Evolutionary conservation across 2,329 filamentous ascomycete genomes (phyloP).

Genomic region (Berkeleyomyces rouxiae): DNA sequence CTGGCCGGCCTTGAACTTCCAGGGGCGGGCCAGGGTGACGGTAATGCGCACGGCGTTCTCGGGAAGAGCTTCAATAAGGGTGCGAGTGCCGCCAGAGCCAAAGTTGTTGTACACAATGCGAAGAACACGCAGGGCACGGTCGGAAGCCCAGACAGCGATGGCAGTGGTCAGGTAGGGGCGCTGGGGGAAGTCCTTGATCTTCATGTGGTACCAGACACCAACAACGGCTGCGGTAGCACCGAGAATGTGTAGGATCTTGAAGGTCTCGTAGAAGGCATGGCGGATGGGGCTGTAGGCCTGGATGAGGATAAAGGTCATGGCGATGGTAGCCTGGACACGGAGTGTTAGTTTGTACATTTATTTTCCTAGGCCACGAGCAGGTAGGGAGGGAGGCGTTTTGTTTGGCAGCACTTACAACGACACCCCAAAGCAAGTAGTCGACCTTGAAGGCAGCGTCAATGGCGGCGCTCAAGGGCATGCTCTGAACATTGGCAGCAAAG

Average conservation of each 20-base stretch:
- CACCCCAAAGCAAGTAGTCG: constrained; percentile 6
- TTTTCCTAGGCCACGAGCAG: background rate
- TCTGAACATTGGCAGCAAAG: constrained; percentile 7
- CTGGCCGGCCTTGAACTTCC: constrained; percentile 57
- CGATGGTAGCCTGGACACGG: constrained; percentile 32
- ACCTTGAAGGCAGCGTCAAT: constrained; percentile 5
- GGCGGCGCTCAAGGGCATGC: constrained; percentile 3
- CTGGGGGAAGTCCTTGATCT: constrained; percentile 37
- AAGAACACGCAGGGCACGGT: constrained; percentile 43
- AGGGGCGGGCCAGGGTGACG: constrained; percentile 58
- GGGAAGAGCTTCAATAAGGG: constrained; percentile 57
- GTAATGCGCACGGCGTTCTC: constrained; percentile 61
- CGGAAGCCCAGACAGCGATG: constrained; percentile 49
- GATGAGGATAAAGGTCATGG: constrained; percentile 45
- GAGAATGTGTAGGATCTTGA: constrained; percentile 55
- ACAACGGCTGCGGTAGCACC: constrained; percentile 42
- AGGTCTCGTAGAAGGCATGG: constrained; percentile 66
- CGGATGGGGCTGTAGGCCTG: constrained; percentile 55
- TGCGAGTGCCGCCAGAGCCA: constrained; percentile 47
- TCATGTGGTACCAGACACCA: constrained; percentile 50
- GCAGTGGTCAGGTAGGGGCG: constrained; percentile 43
- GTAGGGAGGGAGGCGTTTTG: background rate
- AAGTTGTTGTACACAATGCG: constrained; percentile 50
- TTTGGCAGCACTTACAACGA: background rate
- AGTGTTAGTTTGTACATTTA: background rate